Conservation (phyloP, 2,329 filamentous ascomycete genomes). For the Fonsecaea multimorphosa region DNA sequence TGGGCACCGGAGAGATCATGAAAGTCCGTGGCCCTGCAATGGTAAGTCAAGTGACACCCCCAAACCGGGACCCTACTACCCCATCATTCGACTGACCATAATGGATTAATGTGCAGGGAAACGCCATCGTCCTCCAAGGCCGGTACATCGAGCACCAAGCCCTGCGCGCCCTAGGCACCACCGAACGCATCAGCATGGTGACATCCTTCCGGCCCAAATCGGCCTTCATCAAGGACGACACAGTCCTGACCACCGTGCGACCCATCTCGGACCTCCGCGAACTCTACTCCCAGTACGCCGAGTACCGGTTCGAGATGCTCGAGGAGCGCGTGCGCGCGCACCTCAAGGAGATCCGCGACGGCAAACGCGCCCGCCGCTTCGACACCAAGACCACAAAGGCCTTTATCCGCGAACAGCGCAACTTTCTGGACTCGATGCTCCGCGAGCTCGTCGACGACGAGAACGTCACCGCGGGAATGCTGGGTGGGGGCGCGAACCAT, state of each 20-base stretch:
- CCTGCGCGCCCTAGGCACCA: slow-evolving; percentile 62
- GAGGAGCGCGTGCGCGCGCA: slow-evolving; percentile 62
- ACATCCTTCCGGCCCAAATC: slow-evolving; percentile 68
- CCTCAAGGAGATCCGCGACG: slow-evolving; percentile 47
- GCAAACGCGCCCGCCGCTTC: slow-evolving; percentile 45
- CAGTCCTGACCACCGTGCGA: slow-evolving; percentile 65
- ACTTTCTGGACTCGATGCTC: slow-evolving; percentile 49
- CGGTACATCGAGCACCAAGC: slow-evolving; percentile 71
- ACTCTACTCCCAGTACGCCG: slow-evolving; percentile 66
- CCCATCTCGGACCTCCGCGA: slow-evolving; percentile 63
- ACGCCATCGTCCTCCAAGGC: slow-evolving; percentile 71
- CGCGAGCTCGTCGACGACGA: slow-evolving; percentile 50
- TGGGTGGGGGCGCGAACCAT: slow-evolving; percentile 45
- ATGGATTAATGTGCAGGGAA: slow-evolving; percentile 54
- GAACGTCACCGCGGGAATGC: slow-evolving; percentile 46
- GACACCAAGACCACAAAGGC: slow-evolving; percentile 42
- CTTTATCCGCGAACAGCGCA: slow-evolving; percentile 43
- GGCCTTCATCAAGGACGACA: slow-evolving; percentile 63
- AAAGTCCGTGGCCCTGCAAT: slow-evolving; percentile 54
- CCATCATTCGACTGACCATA: neutral
- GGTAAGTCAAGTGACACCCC: slow-evolving; percentile 41
- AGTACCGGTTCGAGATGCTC: slow-evolving; percentile 68
- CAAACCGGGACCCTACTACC: no score
- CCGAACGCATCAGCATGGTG: slow-evolving; percentile 70
- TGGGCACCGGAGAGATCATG: slow-evolving; percentile 54